Evolutionary conservation across 345 rosid species (phyloP).

Genomic region (Acer saccharum): DNA sequence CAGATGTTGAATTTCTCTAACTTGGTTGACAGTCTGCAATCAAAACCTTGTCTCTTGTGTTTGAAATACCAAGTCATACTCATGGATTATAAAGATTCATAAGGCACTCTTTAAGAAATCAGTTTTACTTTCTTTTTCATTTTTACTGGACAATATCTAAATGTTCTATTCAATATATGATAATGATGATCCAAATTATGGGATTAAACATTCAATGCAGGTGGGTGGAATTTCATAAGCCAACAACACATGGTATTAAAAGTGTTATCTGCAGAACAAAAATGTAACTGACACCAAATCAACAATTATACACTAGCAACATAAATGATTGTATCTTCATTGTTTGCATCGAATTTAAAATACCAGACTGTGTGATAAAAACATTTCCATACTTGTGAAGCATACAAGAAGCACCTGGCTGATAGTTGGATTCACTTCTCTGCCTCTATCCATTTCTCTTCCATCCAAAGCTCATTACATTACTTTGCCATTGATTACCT

Average conservation of each 20-base stretch:
- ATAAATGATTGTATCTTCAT: neutral
- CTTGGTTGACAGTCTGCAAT: too few species aligned
- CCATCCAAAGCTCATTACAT: neutral
- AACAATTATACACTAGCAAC: neutral
- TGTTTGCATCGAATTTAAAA: neutral
- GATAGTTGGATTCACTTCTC: neutral
- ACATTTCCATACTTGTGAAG: too few species aligned
- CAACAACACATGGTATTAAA: neutral
- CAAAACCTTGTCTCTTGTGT: too few species aligned
- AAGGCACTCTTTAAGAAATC: too few species aligned
- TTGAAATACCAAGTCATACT: too few species aligned
- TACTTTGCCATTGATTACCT: neutral
- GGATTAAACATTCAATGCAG: neutral
- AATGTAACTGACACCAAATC: neutral
- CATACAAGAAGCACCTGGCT: neutral
- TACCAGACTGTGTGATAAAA: neutral
- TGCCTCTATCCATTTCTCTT: neutral
- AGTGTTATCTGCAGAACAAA: neutral
- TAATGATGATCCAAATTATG: neutral
- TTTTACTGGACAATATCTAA: too few species aligned
- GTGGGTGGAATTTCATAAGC: neutral
- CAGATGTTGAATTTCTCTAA: too few species aligned
- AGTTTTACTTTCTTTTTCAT: neutral
- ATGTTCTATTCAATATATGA: too few species aligned
- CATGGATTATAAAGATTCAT: too few species aligned